phyloP scores from a whole-genome alignment of 768 basidiomycete genomes.

The Jaapia argillacea region DNA sequence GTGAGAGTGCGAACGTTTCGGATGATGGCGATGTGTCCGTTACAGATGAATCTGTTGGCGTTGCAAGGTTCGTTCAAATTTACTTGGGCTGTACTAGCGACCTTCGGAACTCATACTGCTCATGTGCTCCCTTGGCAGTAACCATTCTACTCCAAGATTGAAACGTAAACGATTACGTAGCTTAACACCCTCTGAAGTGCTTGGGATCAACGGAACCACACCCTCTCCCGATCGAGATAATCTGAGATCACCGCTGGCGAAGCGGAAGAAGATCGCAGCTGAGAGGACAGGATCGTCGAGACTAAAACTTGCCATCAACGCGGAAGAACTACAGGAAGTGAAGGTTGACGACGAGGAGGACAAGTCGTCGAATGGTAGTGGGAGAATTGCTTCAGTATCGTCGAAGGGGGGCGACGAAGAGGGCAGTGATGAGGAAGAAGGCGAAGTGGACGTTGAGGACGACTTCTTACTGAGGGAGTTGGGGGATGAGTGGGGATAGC shows the following conservation, averaged over 20 bases:
- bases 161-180: slow-evolving; percentile 68
- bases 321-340: slow-evolving; percentile 8
- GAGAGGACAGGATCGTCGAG: slow-evolving; percentile 57
- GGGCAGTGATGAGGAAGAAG: slow-evolving; percentile 29
- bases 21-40: slow-evolving; percentile 37
- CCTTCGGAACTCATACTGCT: background rate
- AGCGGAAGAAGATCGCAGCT: slow-evolving; percentile 67
- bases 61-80: slow-evolving; percentile 32
- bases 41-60: slow-evolving; percentile 41
- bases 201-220: slow-evolving; percentile 19
- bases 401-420: slow-evolving; percentile 7
- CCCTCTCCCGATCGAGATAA: slow-evolving; percentile 32
- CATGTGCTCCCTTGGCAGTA: slow-evolving; percentile 14
- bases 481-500: slow-evolving; percentile 70
- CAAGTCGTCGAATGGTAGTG: background rate
- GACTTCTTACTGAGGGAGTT: slow-evolving; percentile 77
- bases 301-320: slow-evolving; percentile 50
- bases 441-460: slow-evolving; percentile 44
- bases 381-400: background rate
- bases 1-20: slow-evolving; percentile 22
- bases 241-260: slow-evolving; percentile 62
- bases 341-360: too few relatives aligned
- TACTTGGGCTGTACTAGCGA: slow-evolving; percentile 5
- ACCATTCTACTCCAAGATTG: slow-evolving; percentile 30
- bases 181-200: slow-evolving; percentile 57